A percentile compares a stretch with the other conserved stretches of the same genome.
These are phyloP conservation scores for Leccinum incarnatum DNA, from an alignment of 768 basidiomycete genomes.

Conservation along the genomic window DNA sequence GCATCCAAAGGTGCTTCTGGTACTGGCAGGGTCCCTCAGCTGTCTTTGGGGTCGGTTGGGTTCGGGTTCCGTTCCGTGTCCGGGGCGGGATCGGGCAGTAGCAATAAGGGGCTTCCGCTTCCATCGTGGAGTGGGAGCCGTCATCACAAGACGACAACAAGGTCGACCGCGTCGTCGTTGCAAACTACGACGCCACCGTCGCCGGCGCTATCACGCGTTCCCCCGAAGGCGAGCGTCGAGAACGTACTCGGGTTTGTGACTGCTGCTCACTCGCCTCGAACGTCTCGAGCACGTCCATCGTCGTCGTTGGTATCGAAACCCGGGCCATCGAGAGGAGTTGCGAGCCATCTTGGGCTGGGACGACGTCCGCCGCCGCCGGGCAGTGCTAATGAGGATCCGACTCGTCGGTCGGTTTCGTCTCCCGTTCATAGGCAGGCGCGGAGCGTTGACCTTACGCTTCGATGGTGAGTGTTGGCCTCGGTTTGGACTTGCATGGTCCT, in stretches of 20 bases:
- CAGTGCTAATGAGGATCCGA: not conserved
- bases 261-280: not conserved
- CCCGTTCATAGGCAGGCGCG: slow-evolving; percentile 8
- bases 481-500: not conserved
- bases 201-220: not conserved
- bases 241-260: not conserved
- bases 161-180: not conserved
- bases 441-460: not conserved
- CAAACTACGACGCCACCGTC: not conserved
- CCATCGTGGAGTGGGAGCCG: slow-evolving; percentile 15
- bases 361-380: not conserved
- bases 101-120: slow-evolving; percentile 10
- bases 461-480: not conserved
- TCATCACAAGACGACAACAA: not conserved
- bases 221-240: not conserved
- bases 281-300: not conserved
- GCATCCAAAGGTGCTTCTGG: not conserved
- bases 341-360: slow-evolving; percentile 1
- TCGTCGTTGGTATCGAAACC: not conserved
- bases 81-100: not conserved
- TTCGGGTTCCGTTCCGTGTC: not conserved
- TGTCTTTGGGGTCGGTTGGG: slow-evolving; percentile 7
- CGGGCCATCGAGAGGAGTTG: not conserved
- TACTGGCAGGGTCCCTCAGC: not conserved
- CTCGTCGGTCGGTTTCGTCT: slow-evolving; percentile 3